Base-by-base conservation (phyloP, 805 yeast species). In the Middelhovenomyces tepae region DNA sequence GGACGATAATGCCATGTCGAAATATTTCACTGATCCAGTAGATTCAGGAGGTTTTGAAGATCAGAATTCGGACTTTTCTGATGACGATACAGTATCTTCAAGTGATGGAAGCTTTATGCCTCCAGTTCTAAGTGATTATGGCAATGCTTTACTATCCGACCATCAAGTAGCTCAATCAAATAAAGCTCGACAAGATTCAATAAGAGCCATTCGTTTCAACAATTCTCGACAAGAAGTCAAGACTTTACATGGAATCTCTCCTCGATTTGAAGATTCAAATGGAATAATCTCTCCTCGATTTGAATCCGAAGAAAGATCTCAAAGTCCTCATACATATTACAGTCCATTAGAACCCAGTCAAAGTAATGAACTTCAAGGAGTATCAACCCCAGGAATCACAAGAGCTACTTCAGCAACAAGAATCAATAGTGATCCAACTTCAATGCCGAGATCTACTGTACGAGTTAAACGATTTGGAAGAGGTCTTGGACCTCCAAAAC, bases 71-170 rank as follows among this genome's bases (percentile, higher is more conserved):
- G 27, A 23, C 10, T 13, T 11, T 20, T 8, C 22, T 18, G 69
- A 64, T 28, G 64, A 60, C 31, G 65, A 59, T 32, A 38, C 50
- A 2, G 32, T 41, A 7, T 49, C 54, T 7, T 50, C 55, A 4
- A 48, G 50, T 7, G 78, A 72, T 39, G 66, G 61, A 39, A 67
- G 70, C 24, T 69, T 69, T 45, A 60, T 67, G 27, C 79, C 79
- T 1, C 81, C 81, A 2, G 73, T 71, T 9, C 57, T 74, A 38
- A 73, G 78, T 46, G 64, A 73, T 4, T 75, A 73, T 46, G 71
- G 76, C 22, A 59, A 70, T 14, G 78, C 75, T 16, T 53, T 74
- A 16, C 53, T 74, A 23, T 62, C 66, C 25, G 45, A 41, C 13
- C 7, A 16, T 23, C 13, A 11, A 6, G 16, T 11, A 23, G 27